Percentiles rank a stretch among this genome's conserved stretches.
These are phyloP conservation scores for Hypoxylon sp. DNA, from an alignment of 2,329 filamentous ascomycete genomes.

Conservation along the genomic window DNA sequence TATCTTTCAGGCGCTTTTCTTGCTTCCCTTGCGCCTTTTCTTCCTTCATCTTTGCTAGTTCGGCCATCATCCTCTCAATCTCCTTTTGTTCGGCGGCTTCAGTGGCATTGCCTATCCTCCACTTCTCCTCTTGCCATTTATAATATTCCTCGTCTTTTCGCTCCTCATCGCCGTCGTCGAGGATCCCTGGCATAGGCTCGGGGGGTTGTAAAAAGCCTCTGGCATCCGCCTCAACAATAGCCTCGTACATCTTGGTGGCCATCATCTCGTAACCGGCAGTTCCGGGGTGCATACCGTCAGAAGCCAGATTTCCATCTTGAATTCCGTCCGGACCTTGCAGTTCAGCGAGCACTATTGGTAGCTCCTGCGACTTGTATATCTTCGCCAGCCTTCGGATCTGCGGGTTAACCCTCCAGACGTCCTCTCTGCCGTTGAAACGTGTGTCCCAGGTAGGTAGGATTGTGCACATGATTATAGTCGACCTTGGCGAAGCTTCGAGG, in stretches of 20 bases:
- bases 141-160: constrained; percentile 50
- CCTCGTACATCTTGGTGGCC: constrained; percentile 55
- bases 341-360: constrained; percentile 55
- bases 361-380: constrained; percentile 51
- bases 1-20: constrained; percentile 32
- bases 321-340: constrained; percentile 55
- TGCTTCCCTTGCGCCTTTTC: constrained; percentile 39
- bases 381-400: constrained; percentile 54
- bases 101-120: constrained; percentile 51
- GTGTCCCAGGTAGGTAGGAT: constrained; percentile 54
- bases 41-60: constrained; percentile 46
- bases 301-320: constrained; percentile 52
- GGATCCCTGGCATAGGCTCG: constrained; percentile 51
- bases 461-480: constrained; percentile 53
- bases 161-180: constrained; percentile 54
- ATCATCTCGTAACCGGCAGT: constrained; percentile 56
- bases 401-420: constrained; percentile 53
- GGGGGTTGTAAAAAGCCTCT: constrained; percentile 52
- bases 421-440: constrained; percentile 54
- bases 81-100: constrained; percentile 46
- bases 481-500: constrained; percentile 52
- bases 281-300: constrained; percentile 54
- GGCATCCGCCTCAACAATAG: constrained; percentile 54
- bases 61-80: constrained; percentile 52
- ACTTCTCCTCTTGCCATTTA: constrained; percentile 47